Conservation (phyloP, 192 early-diverging fungal species). For the Powellomyces hirtus region DNA sequence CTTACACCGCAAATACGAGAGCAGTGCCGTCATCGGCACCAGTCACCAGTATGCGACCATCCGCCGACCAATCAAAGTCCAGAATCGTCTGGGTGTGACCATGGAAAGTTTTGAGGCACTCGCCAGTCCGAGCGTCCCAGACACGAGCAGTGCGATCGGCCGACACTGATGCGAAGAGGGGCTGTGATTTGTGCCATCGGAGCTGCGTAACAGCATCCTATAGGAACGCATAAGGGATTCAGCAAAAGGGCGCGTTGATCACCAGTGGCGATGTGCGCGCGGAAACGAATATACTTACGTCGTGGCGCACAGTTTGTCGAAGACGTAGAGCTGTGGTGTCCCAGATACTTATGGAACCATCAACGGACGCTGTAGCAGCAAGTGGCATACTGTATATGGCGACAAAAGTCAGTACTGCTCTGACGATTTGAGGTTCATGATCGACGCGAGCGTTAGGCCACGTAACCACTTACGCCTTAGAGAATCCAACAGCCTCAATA, state of each 20-base stretch:
- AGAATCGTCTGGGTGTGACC: constrained; percentile 89
- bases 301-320: constrained; percentile 78
- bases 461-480: constrained; percentile 33
- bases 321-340: constrained; percentile 81
- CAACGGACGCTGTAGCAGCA: constrained; percentile 82
- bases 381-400: constrained; percentile 59
- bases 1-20: not conserved
- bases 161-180: constrained; percentile 72
- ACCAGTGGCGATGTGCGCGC: not conserved
- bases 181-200: constrained; percentile 66
- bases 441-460: not conserved
- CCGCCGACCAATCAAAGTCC: constrained; percentile 73
- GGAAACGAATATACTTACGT: constrained; percentile 48
- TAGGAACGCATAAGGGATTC: too few species aligned
- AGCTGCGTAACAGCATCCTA: constrained; percentile 82
- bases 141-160: constrained; percentile 76
- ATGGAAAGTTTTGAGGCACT: constrained; percentile 65
- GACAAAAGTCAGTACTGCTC: not conserved
- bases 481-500: constrained; percentile 86
- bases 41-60: constrained; percentile 71
- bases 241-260: too few species aligned
- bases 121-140: constrained; percentile 92
- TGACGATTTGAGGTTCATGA: not conserved
- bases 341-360: constrained; percentile 90
- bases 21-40: constrained; percentile 78